Evolutionary conservation across 257 asterid genomes (phyloP).

Genomic region (Dorcoceras hygrometricum): DNA sequence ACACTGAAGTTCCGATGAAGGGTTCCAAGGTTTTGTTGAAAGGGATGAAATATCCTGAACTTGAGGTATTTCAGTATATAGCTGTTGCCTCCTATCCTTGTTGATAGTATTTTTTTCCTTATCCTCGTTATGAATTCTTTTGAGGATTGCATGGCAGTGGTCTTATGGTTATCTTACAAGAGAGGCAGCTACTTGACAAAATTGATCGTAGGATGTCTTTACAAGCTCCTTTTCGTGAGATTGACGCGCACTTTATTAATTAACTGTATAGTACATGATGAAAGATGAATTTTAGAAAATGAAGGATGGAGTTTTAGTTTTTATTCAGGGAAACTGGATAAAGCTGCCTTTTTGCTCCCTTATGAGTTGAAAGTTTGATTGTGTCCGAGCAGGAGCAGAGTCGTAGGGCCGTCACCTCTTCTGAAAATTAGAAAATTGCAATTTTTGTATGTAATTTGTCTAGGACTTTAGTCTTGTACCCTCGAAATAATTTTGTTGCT

Average conservation of each 20-base stretch:
- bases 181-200: not conserved
- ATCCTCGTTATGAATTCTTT: slow-evolving; percentile 1
- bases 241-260: not conserved
- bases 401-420: not conserved
- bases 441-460: too few species aligned
- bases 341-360: not conserved
- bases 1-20: slow-evolving; percentile 29
- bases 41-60: slow-evolving; percentile 77
- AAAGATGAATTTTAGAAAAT: not conserved
- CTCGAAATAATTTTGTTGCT: not conserved
- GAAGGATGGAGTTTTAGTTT: not conserved
- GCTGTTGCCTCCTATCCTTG: not conserved
- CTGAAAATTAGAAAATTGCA: not conserved
- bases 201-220: too few species aligned
- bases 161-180: not conserved
- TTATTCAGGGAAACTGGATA: not conserved
- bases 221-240: too few species aligned
- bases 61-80: slow-evolving; percentile 44
- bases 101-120: not conserved
- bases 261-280: not conserved
- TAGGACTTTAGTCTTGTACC: not conserved
- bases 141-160: not conserved
- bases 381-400: not conserved
- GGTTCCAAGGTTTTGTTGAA: slow-evolving; percentile 67
- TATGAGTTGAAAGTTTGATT: not conserved